Conservation (phyloP, 306 rosid species). For the Casuarina glauca region DNA sequence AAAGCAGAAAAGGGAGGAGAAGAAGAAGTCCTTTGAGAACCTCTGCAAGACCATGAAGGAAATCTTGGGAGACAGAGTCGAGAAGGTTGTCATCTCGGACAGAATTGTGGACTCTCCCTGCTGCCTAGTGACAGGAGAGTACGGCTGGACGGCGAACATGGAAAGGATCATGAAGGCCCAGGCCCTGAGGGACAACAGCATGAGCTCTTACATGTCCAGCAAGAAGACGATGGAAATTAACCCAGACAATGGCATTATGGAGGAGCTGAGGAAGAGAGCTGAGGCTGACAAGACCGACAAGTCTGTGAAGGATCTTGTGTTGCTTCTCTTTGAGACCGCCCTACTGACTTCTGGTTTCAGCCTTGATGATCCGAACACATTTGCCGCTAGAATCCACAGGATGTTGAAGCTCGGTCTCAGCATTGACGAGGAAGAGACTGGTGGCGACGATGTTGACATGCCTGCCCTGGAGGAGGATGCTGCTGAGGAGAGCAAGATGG, state of each 20-base stretch:
- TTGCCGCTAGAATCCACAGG: constrained; percentile 62
- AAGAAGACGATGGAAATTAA: constrained; percentile 81
- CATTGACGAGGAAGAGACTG: constrained; percentile 55
- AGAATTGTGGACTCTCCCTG: too few species aligned
- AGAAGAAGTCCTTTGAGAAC: too few species aligned
- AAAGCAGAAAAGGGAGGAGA: constrained; percentile 35
- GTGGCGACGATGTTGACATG: constrained; percentile 57
- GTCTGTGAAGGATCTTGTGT: constrained; percentile 62
- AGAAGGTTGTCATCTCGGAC: too few species aligned
- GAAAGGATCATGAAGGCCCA: constrained; percentile 39
- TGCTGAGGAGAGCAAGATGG: constrained; percentile 77
- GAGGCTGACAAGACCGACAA: constrained; percentile 67
- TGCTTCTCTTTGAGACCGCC: constrained; percentile 64
- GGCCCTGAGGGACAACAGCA: constrained; percentile 67
- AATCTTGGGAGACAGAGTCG: too few species aligned
- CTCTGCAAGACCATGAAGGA: too few species aligned
- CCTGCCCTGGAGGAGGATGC: constrained; percentile 63
- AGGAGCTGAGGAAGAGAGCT: constrained; percentile 65
- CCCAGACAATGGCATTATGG: constrained; percentile 76
- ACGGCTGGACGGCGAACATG: too few species aligned
- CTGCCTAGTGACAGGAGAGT: too few species aligned
- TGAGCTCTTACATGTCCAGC: constrained; percentile 67
- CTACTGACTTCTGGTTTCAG: constrained; percentile 73
- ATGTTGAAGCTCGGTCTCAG: constrained; percentile 71
- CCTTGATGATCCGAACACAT: constrained; percentile 71